Conservation (phyloP, 1,284 basidiomycete species). For the Fomitopsis pinicola region DNA sequence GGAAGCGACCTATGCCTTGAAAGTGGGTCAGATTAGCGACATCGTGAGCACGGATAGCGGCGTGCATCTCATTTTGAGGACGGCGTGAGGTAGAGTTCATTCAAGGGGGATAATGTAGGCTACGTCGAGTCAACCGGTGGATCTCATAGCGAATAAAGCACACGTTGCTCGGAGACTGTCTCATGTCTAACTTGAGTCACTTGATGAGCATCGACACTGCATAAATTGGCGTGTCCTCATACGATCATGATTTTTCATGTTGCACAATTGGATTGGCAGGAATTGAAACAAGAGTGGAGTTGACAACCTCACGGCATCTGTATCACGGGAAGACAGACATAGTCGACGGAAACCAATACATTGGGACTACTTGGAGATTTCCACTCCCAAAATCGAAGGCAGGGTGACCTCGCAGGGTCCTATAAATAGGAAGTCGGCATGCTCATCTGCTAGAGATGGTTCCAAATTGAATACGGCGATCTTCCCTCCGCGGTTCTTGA, state of each 20-base stretch:
- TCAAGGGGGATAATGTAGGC: neutral
- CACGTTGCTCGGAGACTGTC: no score
- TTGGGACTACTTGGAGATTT: no score
- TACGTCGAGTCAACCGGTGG: neutral
- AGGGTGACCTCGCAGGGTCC: conserved; percentile 37
- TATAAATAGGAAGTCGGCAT: conserved; percentile 46
- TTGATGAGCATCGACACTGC: no score
- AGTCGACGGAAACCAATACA: no score
- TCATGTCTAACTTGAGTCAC: no score
- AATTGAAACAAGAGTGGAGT: no score
- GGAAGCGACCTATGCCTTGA: conserved; percentile 80
- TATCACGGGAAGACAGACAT: no score
- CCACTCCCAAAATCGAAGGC: neutral
- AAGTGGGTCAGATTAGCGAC: conserved; percentile 83
- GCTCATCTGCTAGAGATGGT: conserved; percentile 33
- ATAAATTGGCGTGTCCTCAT: no score
- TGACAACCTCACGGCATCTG: no score
- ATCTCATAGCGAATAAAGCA: no score
- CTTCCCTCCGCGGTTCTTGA: conserved; percentile 34
- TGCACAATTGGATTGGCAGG: no score
- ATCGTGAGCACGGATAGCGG: conserved; percentile 92
- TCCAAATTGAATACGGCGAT: conserved; percentile 61
- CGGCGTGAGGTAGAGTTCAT: conserved; percentile 47
- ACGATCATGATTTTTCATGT: no score
- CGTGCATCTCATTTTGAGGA: conserved; percentile 93